phyloP scores from a whole-genome alignment of 305 asterid genomes.

The Fraxinus ornus region DNA sequence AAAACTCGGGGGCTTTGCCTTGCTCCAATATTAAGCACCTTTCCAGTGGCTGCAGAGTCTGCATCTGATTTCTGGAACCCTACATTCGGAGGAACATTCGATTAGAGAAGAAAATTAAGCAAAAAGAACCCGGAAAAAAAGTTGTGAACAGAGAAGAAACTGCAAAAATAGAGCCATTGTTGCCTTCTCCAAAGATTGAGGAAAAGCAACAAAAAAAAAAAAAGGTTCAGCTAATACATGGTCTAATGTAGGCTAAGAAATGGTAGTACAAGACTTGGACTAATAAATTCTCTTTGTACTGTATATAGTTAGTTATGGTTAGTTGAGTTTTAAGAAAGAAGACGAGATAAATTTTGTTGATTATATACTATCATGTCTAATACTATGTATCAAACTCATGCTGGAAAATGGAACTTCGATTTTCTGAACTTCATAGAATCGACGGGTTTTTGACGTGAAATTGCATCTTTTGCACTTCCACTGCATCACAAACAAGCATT shows the following conservation, averaged over 20 bases:
- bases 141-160: constrained; percentile 4
- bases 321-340: not conserved
- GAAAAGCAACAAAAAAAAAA: constrained; percentile 29
- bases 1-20: constrained; percentile 73
- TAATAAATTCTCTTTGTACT: not conserved
- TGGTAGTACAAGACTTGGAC: not conserved
- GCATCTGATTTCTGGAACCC: constrained; percentile 83
- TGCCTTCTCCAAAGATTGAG: constrained; percentile 23
- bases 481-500: not conserved
- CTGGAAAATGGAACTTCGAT: not conserved
- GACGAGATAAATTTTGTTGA: not conserved
- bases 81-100: constrained; percentile 57
- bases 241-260: constrained; percentile 43
- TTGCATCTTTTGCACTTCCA: not conserved
- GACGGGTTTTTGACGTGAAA: not conserved
- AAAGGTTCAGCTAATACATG: constrained; percentile 46
- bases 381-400: not conserved
- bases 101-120: constrained; percentile 28
- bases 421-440: not conserved
- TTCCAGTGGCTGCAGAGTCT: constrained; percentile 63
- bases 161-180: constrained; percentile 20
- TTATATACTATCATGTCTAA: not conserved
- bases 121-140: constrained; percentile 1
- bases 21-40: constrained; percentile 77
- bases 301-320: not conserved